These are phyloP conservation scores for Vachellia collinsii DNA, from an alignment of 306 rosid genomes.

Conservation along the genomic window DNA sequence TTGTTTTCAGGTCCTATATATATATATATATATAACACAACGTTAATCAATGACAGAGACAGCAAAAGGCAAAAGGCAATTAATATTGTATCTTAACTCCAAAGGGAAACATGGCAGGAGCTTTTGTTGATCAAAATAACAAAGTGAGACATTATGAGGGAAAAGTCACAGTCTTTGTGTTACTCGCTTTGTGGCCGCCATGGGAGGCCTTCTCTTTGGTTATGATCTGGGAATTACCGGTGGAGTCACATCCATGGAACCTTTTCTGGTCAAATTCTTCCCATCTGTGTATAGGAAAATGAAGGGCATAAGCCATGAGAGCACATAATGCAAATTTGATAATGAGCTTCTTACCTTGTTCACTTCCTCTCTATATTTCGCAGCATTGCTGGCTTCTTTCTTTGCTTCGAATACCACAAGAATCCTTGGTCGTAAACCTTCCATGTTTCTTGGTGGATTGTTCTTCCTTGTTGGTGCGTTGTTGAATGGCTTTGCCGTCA, in stretches of 20 bases:
- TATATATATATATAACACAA: background rate
- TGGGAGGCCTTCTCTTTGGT: constrained; percentile 14
- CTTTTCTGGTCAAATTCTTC: background rate
- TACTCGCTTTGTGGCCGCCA: background rate
- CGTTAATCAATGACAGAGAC: background rate
- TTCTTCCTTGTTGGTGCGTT: constrained; percentile 5
- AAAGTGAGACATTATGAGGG: background rate
- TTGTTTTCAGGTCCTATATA: background rate
- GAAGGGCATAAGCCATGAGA: background rate
- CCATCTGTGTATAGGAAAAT: background rate
- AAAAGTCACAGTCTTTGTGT: background rate
- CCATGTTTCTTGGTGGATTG: constrained; percentile 19
- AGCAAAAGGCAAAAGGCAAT: background rate
- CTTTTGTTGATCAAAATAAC: background rate
- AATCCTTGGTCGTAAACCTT: constrained; percentile 11
- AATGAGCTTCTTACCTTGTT: background rate
- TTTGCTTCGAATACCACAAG: constrained; percentile 12
- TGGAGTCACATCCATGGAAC: constrained; percentile 12
- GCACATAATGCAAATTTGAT: constrained; percentile 3
- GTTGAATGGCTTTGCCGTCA: background rate
- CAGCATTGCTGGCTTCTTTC: constrained; percentile 10
- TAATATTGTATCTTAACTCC: background rate
- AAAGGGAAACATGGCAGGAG: background rate
- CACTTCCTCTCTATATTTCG: constrained; percentile 1
- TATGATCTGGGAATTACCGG: constrained; percentile 12